Percentiles rank a stretch among this genome's conserved stretches.
These are phyloP conservation scores for Cyclotella kingstonii DNA, from an alignment of 108 stramenopile species.

Conservation along the genomic window DNA sequence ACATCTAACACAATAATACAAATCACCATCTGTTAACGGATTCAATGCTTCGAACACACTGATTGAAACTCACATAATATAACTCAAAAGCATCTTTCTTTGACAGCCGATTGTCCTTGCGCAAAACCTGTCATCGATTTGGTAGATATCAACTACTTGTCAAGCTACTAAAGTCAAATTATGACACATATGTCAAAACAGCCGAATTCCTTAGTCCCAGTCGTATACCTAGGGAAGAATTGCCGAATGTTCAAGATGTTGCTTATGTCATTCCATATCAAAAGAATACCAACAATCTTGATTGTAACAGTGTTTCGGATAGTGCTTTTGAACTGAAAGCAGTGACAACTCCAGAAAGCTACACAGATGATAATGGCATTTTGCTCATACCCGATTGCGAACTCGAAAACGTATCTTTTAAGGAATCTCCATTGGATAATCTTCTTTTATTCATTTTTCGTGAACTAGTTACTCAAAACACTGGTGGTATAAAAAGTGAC, in stretches of 20 bases:
- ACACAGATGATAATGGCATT: conserved; percentile 30
- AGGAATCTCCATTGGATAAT: conserved; percentile 62
- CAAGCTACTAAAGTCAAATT: conserved; percentile 56
- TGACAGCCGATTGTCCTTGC: conserved; percentile 29
- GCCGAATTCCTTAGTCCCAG: conserved; percentile 75
- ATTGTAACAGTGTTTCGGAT: no score
- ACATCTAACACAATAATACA: no score
- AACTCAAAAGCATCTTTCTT: conserved; percentile 5
- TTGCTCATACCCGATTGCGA: conserved; percentile 70
- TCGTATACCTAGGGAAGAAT: conserved; percentile 56
- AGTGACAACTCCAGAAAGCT: no score
- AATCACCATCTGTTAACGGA: no score
- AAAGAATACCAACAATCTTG: background rate
- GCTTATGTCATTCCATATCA: conserved; percentile 8
- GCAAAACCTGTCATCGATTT: conserved; percentile 52
- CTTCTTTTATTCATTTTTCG: conserved; percentile 67
- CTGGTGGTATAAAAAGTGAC: conserved; percentile 47
- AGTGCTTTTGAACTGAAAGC: no score
- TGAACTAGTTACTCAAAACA: conserved; percentile 64
- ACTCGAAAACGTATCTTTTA: conserved; percentile 56
- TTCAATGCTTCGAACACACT: background rate
- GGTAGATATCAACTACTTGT: conserved; percentile 65
- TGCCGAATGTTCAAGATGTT: conserved; percentile 82
- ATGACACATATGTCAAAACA: conserved; percentile 72
- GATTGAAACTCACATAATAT: background rate